Conservation (phyloP, 169 alveolate genomes). For the Blepharisma undulans region DNA sequence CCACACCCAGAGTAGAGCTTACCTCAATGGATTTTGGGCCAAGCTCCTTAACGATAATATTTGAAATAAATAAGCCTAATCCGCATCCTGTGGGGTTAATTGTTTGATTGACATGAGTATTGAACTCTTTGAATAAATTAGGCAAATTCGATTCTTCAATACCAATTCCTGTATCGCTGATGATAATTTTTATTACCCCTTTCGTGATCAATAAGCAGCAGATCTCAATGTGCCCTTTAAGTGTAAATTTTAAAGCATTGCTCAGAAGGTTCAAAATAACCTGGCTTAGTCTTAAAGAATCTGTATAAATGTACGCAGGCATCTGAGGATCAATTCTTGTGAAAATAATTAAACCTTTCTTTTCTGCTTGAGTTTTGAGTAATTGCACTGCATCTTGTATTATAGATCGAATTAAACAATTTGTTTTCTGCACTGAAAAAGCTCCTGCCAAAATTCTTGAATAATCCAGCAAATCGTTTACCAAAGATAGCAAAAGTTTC, state of each 20-base stretch:
- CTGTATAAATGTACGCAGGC: conserved; percentile 26
- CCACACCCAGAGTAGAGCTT: neutral
- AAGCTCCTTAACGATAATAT: neutral
- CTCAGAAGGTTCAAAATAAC: conserved; percentile 30
- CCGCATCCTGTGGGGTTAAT: neutral
- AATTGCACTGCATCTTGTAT: neutral
- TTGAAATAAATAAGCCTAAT: neutral
- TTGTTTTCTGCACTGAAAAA: neutral
- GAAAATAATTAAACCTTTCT: neutral
- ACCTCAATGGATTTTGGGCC: neutral
- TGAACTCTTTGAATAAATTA: neutral
- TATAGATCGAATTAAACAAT: neutral
- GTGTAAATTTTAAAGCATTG: conserved; percentile 41
- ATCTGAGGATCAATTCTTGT: neutral
- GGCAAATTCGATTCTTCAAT: neutral
- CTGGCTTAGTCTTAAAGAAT: conserved; percentile 8
- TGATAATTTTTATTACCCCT: neutral
- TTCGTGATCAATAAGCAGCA: neutral
- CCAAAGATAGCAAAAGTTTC: neutral
- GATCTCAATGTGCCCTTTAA: conserved; percentile 21
- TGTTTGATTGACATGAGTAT: neutral
- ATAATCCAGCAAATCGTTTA: conserved; percentile 31
- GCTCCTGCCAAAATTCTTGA: conserved; percentile 6
- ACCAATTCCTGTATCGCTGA: conserved; percentile 27
- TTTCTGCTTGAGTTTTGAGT: neutral